Conservation (phyloP, 768 basidiomycete genomes). For the Boletus bicolor region DNA sequence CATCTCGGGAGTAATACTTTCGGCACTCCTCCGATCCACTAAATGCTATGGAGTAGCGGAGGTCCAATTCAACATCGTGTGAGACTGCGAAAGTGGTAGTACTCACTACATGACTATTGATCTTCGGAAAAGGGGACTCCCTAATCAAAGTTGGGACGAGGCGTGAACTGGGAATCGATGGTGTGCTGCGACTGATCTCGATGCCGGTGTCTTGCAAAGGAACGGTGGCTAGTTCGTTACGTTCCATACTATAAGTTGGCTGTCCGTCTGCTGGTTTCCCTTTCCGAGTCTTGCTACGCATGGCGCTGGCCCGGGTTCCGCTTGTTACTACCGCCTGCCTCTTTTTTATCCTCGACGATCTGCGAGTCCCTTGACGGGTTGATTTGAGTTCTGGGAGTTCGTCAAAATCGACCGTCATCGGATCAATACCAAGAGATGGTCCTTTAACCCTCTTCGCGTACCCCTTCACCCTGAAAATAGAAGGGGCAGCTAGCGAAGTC, state of each 20-base stretch:
- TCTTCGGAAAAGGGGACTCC: background rate
- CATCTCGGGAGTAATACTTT: background rate
- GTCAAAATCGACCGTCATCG: conserved; percentile 29
- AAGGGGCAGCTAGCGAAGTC: background rate
- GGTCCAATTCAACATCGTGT: background rate
- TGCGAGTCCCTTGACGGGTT: conserved; percentile 11
- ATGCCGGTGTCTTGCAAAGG: background rate
- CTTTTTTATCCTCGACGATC: conserved; percentile 18
- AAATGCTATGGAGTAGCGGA: conserved; percentile 1
- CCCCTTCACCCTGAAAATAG: conserved; percentile 25
- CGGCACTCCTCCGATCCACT: background rate
- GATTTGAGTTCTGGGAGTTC: conserved; percentile 25
- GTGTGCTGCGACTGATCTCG: background rate
- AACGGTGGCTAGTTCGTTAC: background rate
- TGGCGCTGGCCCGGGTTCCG: conserved; percentile 19
- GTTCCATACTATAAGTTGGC: background rate
- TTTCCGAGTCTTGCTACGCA: conserved; percentile 24
- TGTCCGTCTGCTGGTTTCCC: conserved; percentile 3
- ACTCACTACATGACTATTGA: conserved; percentile 9
- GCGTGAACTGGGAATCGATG: background rate
- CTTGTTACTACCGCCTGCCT: conserved; percentile 1
- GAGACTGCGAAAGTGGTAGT: background rate
- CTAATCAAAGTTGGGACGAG: background rate
- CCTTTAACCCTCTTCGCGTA: conserved; percentile 33
- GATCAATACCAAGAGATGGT: conserved; percentile 27